Evolutionary conservation across 106 monocot species (phyloP), one percentile per base, ranked within the genome.

Genomic region (Apostasia shenzhenica): DNA sequence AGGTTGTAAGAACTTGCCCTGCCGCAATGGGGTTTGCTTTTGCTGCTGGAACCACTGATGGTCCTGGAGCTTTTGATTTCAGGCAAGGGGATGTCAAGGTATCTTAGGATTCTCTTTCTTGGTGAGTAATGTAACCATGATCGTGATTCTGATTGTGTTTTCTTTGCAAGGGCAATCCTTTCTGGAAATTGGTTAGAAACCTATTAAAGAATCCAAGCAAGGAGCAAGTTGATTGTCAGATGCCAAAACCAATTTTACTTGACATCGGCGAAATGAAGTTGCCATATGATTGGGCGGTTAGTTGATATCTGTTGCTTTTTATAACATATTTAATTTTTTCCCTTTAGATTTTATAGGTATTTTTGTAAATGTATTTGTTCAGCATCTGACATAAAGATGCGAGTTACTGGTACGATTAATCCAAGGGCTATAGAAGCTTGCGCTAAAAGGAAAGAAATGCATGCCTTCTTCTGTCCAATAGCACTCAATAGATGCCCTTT

Each of bases 11-110:
- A 74, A 95, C 94, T 53, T 95, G 94, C 49, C 91, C 94, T 47
- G 94, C 94, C 40, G 94, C 94, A 3, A 82, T 95, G 91, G 94
- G 94, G 3, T 91, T 91, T 78, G 85, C 83, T 56, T 88, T 95
- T 85, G 94, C 94, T 76, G 94, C 94, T 59, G 95, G 95, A 67
- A 88, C 91, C 50, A 91, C 95, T 8, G 95, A 95, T 77, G 95
- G 95, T 48, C 94, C 94, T 71, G 94, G 94, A 72, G 91, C 91
- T 67, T 95, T 91, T 80, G 91, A 91, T 74, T 95, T 95, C 56
- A 83, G 67, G 75, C 94, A 95, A 79, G 91, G 94, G 46, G 94
- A 95, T 75, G 77, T 78, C 57, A 70, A 78, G 85, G 94, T 67
- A 40, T 48, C 42, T 1, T 55, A 4, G 2, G 54, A 67, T 26